phyloP scores from a whole-genome alignment of 2,329 filamentous ascomycete species.

The Ascochyta koolunga region DNA sequence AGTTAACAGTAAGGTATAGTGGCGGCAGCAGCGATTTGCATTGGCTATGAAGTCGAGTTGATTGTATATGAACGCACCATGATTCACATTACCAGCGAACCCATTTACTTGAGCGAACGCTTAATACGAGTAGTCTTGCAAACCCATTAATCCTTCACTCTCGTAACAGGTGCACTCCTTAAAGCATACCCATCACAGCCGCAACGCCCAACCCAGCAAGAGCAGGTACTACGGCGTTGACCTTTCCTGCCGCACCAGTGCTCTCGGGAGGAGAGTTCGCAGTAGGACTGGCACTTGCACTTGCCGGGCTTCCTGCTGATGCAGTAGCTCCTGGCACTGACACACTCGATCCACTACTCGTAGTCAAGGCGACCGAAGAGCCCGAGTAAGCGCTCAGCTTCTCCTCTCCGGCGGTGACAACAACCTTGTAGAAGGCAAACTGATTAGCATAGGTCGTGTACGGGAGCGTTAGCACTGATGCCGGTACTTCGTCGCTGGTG shows the following conservation, averaged over 20 bases:
- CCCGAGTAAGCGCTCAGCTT: slow-evolving; percentile 7
- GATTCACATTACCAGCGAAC: no score
- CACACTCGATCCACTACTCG: background rate
- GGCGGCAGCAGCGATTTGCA: no score
- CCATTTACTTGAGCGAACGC: no score
- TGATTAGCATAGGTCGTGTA: background rate
- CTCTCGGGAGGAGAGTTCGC: background rate
- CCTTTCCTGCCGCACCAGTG: slow-evolving; percentile 7
- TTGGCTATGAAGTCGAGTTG: no score
- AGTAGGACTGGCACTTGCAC: background rate
- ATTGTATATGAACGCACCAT: no score
- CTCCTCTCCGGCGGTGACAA: slow-evolving; percentile 11
- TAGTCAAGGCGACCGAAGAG: background rate
- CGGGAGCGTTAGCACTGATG: background rate
- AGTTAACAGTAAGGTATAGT: no score
- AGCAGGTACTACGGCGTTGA: background rate
- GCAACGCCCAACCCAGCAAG: slow-evolving; percentile 4
- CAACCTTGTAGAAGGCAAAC: slow-evolving; percentile 7
- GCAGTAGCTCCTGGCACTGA: background rate
- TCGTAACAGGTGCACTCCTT: no score
- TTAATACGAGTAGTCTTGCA: no score
- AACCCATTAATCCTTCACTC: no score
- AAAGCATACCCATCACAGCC: slow-evolving; percentile 1
- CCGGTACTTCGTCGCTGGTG: slow-evolving; percentile 6
- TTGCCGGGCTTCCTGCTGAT: background rate